Evolutionary conservation across 352 stramenopile genomes (phyloP), one percentile per base, ranked within the genome.

Genomic region (Globisporangium orthogonon): DNA sequence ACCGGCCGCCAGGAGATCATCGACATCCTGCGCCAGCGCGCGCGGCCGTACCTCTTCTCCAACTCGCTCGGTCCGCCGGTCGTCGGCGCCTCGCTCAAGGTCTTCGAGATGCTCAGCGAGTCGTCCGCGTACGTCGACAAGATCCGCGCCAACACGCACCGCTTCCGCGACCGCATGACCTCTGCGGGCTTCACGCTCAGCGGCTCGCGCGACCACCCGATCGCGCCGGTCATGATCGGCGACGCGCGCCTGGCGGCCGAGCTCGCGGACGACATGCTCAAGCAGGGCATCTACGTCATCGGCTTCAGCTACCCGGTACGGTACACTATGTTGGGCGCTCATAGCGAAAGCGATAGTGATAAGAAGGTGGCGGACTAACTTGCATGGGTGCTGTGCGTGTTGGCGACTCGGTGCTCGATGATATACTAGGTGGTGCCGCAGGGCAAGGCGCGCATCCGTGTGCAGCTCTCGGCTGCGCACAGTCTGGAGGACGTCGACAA

Each of bases 261-360:
- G 31, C 66, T 98, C 43, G 87, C 91, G 7, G 92, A 97, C 55
- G 79, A 94, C 50, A 96, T 98, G 87, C 86, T 98, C 40, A 70
- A 96, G 66, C 71, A 87, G 40, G 91, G 92, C 41, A 97, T 98
- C 52, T 98, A 97, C 74, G 92, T 97, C 50, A 97, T 98, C 54
- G 92, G 91, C 46, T 98, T 98, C 63, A 97, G 84, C 63, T 98
- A 93, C 62, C 92, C 92, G 52, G 91, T 98, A 71, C 47, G 91
- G 13, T 56, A n/a, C n/a, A n/a, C n/a, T n/a, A n/a, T n/a, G n/a
- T n/a, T n/a, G n/a, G n/a, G 35, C 35, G 33, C 33, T 37, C 33
- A 3, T 37, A 7, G 3, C 33, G 33, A 7, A 13, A 6, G 35
- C 13, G 35, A 7, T 37, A 7, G 31, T 37, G 31, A 37, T 37